Evolutionary conservation across 202 grass and related monocot genomes (phyloP), one percentile per base, ranked within the genome.

Genomic region (Alloteropsis angusta): DNA sequence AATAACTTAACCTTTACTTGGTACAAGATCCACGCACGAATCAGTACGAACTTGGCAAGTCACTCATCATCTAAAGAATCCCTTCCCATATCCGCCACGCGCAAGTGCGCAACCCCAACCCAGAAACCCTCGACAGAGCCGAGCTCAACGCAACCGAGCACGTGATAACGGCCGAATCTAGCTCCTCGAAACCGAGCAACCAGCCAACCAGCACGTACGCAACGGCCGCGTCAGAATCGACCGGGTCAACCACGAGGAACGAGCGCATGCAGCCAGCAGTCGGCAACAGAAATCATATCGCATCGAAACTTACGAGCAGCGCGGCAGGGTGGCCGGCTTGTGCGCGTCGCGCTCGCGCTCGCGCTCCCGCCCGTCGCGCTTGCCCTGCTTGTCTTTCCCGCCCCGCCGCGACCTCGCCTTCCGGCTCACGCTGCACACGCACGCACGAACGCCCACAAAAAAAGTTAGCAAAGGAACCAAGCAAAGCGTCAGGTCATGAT

Each of bases 301-400:
- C 63, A 44, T 9, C 4, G 15, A 18, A 0, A 72, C 89, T 88
- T 83, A 92, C 90, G 86, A 92, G 90, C 90, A 92, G 21, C 62
- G 68, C 45, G 90, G 90, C 77, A 80, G 71, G 1, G 44, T 38
- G 6, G 76, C 72, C 83, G 68, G 90, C 86, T 53, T 89, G 80
- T 75, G 64, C 19, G 80, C 67, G 5, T 62, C 82, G 9, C 60
- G 15, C 34, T 48, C 60, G n/a, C 65, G 43, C 2, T 62, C 82
- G 9, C 60, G 15, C 34, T 48, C 60, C n/a, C 65, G 43, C 2
- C 79, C 83, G 5, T 84, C 86, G 68, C 80, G 82, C 73, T 64
- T 64, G 32, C 43, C 71, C 52, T 45, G 57, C 73, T 82, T 65
- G 18, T 66, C 82, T 26, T 80, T 83, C 62, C 74, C 79, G 74